Conservation (phyloP, 176 grass and related monocot genomes). For the Ampelocalamus luodianensis region DNA sequence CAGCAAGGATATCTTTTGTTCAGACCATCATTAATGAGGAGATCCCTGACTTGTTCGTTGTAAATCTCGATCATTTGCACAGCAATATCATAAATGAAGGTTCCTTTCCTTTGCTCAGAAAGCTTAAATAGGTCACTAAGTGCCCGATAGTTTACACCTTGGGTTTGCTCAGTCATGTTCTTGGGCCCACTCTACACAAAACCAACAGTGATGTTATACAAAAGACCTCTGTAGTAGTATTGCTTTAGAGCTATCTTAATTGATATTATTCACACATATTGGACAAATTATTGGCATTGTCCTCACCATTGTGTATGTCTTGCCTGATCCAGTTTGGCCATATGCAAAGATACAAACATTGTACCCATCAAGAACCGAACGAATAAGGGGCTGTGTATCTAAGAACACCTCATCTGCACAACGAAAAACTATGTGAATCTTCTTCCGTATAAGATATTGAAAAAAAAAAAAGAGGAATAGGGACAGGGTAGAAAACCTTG, state of each 20-base stretch:
- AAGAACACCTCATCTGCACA: constrained; percentile 90
- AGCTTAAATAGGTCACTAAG: constrained; percentile 90
- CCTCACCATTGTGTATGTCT: constrained; percentile 97
- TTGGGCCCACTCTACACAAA: constrained; percentile 87
- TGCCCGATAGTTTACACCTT: constrained; percentile 93
- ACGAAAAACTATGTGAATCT: constrained; percentile 30
- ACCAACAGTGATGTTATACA: constrained; percentile 33
- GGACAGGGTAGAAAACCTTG: constrained; percentile 65
- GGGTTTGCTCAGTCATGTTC: constrained; percentile 84
- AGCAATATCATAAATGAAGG: constrained; percentile 86
- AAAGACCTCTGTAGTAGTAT: not conserved
- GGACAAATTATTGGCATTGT: constrained; percentile 13
- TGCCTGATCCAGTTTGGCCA: constrained; percentile 98
- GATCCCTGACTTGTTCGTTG: constrained; percentile 98
- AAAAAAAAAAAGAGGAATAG: not conserved
- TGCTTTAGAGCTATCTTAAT: constrained; percentile 12
- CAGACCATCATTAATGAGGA: constrained; percentile 80
- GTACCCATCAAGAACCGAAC: constrained; percentile 96
- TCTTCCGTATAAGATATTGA: constrained; percentile 11
- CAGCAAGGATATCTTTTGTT: constrained; percentile 97
- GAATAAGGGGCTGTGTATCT: constrained; percentile 97
- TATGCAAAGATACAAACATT: constrained; percentile 99
- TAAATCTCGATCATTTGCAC: constrained; percentile 99
- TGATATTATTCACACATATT: constrained; percentile 11
- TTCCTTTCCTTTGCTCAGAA: constrained; percentile 83